Conservation (phyloP, 495 filamentous ascomycete genomes). For the Chaetomium fimeti region DNA sequence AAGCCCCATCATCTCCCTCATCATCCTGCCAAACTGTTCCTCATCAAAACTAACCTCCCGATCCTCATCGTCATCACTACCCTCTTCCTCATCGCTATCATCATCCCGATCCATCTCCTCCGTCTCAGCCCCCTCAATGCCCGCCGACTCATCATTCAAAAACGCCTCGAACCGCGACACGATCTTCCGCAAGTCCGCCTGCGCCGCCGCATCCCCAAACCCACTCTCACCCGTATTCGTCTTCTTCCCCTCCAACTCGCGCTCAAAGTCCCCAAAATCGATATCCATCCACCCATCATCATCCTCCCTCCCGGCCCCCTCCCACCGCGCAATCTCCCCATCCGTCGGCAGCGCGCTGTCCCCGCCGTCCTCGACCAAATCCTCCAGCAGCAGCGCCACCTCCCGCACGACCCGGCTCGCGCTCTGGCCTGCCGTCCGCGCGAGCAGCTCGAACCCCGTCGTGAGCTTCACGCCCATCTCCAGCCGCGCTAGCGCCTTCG, state of each 20-base stretch:
- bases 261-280: conserved; percentile 82
- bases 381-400: conserved; percentile 70
- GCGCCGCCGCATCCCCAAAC: conserved; percentile 77
- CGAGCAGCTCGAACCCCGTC: conserved; percentile 87
- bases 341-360: conserved; percentile 66
- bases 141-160: conserved; percentile 80
- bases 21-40: conserved; percentile 78
- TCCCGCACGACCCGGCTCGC: conserved; percentile 67
- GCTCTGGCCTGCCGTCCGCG: conserved; percentile 61
- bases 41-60: conserved; percentile 79
- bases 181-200: conserved; percentile 83
- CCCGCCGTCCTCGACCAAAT: conserved; percentile 55
- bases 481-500: conserved; percentile 43
- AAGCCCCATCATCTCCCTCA: conserved; percentile 94
- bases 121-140: conserved; percentile 71
- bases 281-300: conserved; percentile 93
- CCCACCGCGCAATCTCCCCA: conserved; percentile 69
- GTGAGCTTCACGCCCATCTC: conserved; percentile 88
- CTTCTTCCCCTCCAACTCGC: conserved; percentile 55
- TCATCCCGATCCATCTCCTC: conserved; percentile 70
- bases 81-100: conserved; percentile 46
- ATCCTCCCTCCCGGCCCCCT: conserved; percentile 60
- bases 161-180: conserved; percentile 92
- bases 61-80: conserved; percentile 58
- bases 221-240: conserved; percentile 25